Base-by-base conservation (phyloP, 768 basidiomycete genomes). In the Suillus fuscotomentosus region DNA sequence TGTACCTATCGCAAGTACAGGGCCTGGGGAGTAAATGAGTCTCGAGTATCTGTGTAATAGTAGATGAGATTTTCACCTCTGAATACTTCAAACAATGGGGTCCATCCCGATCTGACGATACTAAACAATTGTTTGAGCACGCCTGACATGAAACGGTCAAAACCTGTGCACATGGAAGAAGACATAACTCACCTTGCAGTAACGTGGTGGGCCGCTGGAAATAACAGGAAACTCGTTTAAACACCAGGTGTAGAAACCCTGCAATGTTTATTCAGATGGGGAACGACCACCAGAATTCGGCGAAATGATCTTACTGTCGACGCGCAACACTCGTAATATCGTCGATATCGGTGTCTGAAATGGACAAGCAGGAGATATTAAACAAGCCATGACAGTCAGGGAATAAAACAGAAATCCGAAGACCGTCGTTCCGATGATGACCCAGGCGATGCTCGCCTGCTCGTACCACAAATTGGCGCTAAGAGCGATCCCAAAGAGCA, bases 401-500 rank as follows among this genome's bases (percentile, higher is more conserved):
- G 54, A 24, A 22, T 65, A 65, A 50, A 65, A 62, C 38, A 50
- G 1, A 5, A 48, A 14, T 20, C 61, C 50, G 5, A 39, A 62
- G 20, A 34, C 27, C 9, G 60, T 62, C 9, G 53, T 59, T 9
- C 7, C 53, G 6, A 47, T 39, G 8, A 65, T 39, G 15, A 62
- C 60, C 13, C 27, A 61, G 6, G 51, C 61, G n/a, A 62, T 53
- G 20, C 20, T 56, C 4, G 13, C 3, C 31, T 55, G 22, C 48
- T 36, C 11, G 20, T 0, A 13, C 64, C 64, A 65, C 1, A 65
- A 15, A 8, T 36, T 20, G 5, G 53, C 61, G 27, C 50, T 17
- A n/a, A 69, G 50, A 10, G 68, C 53, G 34, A 61, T 27, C 13
- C 64, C 67, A 39, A 68, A 67, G 15, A 69, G 59, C n/a, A 68